Evolutionary conservation across 306 rosid genomes (phyloP), one percentile per base, ranked within the genome.

Genomic region (Crotalaria pallida): DNA sequence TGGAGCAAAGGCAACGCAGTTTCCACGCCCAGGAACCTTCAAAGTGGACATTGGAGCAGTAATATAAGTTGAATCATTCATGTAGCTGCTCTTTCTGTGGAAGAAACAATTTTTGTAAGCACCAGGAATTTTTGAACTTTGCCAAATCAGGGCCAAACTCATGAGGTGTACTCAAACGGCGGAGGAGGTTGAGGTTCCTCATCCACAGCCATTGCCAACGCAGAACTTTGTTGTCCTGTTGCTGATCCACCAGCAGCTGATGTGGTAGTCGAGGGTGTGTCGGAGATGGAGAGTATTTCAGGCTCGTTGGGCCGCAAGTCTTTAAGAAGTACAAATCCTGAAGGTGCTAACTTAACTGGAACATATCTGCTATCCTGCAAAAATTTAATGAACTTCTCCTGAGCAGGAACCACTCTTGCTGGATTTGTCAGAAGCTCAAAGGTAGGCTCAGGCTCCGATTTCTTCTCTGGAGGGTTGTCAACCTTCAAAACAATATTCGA

Each of bases 141-240:
- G 10, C n/a, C 3, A 4, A 27, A 63, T 81, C 75, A 45, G 48
- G n/a, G 47, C 27, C 58, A 10, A 24, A 77, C 71, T 88, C 77
- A 93, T 2, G 96, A 77, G 47, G 92, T 75, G 83, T 88, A 93
- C 38, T 93, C 98, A 52, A 93, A 88, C n/a, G 98, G 86, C 72
- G 87, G 97, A 62, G 98, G 98, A 36, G 97, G 98, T 74, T 90
- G 97, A 10, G 98, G 98, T 72, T 90, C 98, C 78, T 93, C 98
- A 0, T 93, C 98, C 36, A 93, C 97, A 7, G 96, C 91, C 97
- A 93, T 93, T 40, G 96, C 90, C 26, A 96, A 88, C 7, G 88
- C 86, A 33, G 96, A 81, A 61, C 89, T 84, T 71, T 79, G 94
- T 77, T 87, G 94, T 58, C 90, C 94, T 4, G 84, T 69, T 22